Percentiles rank a stretch among this genome's conserved stretches.
Conservation (phyloP, 768 basidiomycete genomes). For the Mycena epipterygia region DNA sequence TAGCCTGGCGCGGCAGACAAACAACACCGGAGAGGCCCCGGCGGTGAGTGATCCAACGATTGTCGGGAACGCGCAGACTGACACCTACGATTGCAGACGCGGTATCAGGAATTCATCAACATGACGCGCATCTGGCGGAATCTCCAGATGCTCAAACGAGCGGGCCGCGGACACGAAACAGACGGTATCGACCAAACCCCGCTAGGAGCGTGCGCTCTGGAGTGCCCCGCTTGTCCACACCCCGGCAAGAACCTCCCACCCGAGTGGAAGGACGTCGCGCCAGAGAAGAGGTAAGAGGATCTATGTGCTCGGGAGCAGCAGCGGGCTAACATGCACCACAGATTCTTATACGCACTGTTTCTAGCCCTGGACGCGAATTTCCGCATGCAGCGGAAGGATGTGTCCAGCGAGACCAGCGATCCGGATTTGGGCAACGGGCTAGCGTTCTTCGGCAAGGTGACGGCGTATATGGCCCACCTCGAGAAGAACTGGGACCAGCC, state of each 20-base stretch:
- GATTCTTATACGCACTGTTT: slow-evolving; percentile 25
- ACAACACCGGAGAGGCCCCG: neutral
- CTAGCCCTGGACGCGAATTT: slow-evolving; percentile 33
- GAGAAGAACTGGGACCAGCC: slow-evolving; percentile 10
- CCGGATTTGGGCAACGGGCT: slow-evolving; percentile 27
- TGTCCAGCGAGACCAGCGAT: slow-evolving; percentile 31
- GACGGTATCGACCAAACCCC: slow-evolving; percentile 25
- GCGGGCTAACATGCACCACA: too few relatives aligned
- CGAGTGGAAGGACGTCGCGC: slow-evolving; percentile 26
- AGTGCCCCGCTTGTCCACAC: slow-evolving; percentile 44
- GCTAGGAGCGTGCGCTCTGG: slow-evolving; percentile 34
- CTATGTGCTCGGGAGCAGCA: too few relatives aligned
- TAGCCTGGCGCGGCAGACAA: slow-evolving; percentile 1
- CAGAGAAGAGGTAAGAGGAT: neutral
- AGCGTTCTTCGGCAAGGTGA: slow-evolving; percentile 33
- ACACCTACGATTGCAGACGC: neutral
- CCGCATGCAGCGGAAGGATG: slow-evolving; percentile 26
- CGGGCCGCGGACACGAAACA: slow-evolving; percentile 36
- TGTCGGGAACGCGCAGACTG: neutral
- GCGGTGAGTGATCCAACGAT: slow-evolving; percentile 1
- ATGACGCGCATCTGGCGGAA: slow-evolving; percentile 37
- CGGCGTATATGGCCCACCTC: slow-evolving; percentile 17
- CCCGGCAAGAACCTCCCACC: slow-evolving; percentile 40
- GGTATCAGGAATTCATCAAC: slow-evolving; percentile 36
- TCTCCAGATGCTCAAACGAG: slow-evolving; percentile 37